Evolutionary conservation across 1,139 yeast species (phyloP).

Genomic region (Suhomyces terraborum): DNA sequence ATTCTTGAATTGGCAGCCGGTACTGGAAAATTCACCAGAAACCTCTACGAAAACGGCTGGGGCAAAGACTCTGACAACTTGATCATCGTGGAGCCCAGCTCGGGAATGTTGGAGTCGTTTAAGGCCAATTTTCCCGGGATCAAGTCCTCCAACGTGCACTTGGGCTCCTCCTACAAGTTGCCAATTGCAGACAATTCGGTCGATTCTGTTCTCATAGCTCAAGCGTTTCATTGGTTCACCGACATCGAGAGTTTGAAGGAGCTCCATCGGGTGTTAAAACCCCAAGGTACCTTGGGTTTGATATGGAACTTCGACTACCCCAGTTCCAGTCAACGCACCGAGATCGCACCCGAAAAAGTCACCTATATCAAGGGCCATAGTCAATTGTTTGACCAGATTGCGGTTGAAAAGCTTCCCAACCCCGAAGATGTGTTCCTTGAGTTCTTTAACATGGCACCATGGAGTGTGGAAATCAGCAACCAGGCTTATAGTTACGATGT

Average conservation of each 20-base stretch:
- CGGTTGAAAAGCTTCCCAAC: slow-evolving; percentile 3
- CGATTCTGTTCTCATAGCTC: slow-evolving; percentile 61
- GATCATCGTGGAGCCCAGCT: slow-evolving; percentile 58
- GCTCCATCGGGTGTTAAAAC: slow-evolving; percentile 53
- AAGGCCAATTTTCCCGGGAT: slow-evolving; percentile 49
- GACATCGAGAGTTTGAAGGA: slow-evolving; percentile 52
- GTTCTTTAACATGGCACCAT: slow-evolving; percentile 21
- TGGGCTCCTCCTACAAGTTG: slow-evolving; percentile 52
- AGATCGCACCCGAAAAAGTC: slow-evolving; percentile 6
- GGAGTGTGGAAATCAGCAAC: slow-evolving; percentile 32
- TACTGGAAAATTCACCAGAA: slow-evolving; percentile 64
- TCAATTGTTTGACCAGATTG: slow-evolving; percentile 11
- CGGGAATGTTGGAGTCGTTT: slow-evolving; percentile 59
- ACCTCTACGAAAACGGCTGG: slow-evolving; percentile 48
- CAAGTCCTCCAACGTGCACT: slow-evolving; percentile 23
- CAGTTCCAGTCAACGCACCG: slow-evolving; percentile 13
- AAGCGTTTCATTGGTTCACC: slow-evolving; percentile 72
- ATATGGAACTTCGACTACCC: slow-evolving; percentile 64
- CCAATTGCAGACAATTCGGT: slow-evolving; percentile 48
- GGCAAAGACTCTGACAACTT: slow-evolving; percentile 28
- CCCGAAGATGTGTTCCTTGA: slow-evolving; percentile 15
- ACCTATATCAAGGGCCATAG: slow-evolving; percentile 16
- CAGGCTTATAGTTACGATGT: slow-evolving; percentile 32
- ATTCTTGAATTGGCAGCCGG: slow-evolving; percentile 65
- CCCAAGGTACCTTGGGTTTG: slow-evolving; percentile 51